These are phyloP conservation scores for Saccharum officinarum DNA, from an alignment of 176 grass and related monocot genomes.

Conservation along the genomic window DNA sequence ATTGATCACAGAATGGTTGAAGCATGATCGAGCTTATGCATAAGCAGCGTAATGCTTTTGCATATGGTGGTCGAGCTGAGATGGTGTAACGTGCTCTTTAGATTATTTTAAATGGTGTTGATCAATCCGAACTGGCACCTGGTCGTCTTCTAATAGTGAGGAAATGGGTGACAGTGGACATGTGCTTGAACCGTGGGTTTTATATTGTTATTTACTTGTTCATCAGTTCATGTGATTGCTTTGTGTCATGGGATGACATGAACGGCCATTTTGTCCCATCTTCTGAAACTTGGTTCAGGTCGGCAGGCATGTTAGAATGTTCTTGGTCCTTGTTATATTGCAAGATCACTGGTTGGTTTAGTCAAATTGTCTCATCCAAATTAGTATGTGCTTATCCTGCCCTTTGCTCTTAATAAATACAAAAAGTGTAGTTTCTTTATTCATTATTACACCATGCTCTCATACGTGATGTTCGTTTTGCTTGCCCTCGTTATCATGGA, in stretches of 20 bases:
- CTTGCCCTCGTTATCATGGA: background rate
- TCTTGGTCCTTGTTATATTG: conserved; percentile 1
- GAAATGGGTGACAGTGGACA: conserved; percentile 10
- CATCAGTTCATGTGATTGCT: background rate
- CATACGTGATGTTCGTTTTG: background rate
- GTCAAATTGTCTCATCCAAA: background rate
- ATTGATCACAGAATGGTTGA: background rate
- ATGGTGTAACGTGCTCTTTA: background rate
- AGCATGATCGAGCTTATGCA: background rate
- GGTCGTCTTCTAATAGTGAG: conserved; percentile 4
- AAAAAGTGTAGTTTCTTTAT: background rate
- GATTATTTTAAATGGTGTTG: conserved; percentile 37
- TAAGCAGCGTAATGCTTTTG: background rate
- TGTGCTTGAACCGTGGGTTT: conserved; percentile 16
- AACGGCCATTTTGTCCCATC: background rate
- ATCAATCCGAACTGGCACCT: conserved; percentile 20
- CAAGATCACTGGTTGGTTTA: background rate
- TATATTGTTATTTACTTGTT: background rate
- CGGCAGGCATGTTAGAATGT: background rate
- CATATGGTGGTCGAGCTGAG: background rate
- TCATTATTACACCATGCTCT: background rate
- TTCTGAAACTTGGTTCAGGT: background rate
- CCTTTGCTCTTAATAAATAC: background rate
- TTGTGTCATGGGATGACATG: background rate
- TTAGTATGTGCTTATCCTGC: background rate